Percentiles rank a stretch among this genome's conserved stretches.
Conservation (phyloP, 2,329 filamentous ascomycete genomes). For the Aspergillus ochraceus region DNA sequence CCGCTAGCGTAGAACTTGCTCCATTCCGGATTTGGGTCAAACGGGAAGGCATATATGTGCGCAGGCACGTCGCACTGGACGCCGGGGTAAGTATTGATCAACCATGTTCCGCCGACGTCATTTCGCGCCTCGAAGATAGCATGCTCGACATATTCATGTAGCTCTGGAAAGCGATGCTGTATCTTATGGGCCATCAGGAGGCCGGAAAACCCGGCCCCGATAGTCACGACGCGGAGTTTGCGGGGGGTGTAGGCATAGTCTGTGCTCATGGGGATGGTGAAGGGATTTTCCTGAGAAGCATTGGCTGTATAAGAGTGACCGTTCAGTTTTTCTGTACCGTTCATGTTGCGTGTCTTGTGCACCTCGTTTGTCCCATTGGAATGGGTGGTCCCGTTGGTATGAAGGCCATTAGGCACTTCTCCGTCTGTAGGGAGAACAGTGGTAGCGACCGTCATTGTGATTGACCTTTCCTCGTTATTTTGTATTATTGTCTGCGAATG, state of each 20-base stretch:
- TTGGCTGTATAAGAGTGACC: background rate
- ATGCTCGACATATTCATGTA: constrained; percentile 35
- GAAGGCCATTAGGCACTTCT: too few relatives aligned
- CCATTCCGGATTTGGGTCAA: constrained; percentile 47
- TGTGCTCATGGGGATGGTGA: constrained; percentile 9
- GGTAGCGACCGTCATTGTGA: too few relatives aligned
- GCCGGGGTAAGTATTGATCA: constrained; percentile 22
- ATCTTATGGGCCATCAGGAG: constrained; percentile 44
- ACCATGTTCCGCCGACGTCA: constrained; percentile 23
- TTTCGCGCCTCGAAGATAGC: constrained; percentile 45
- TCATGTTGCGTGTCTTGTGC: too few relatives aligned
- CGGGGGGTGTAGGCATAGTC: constrained; percentile 25
- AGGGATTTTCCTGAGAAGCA: background rate
- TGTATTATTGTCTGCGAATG: too few relatives aligned
- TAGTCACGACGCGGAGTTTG: constrained; percentile 20
- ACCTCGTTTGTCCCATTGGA: too few relatives aligned
- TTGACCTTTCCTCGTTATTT: too few relatives aligned
- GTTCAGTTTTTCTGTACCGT: background rate
- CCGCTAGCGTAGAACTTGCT: constrained; percentile 40
- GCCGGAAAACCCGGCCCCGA: constrained; percentile 30
- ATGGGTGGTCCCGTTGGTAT: too few relatives aligned
- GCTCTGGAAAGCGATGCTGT: constrained; percentile 33
- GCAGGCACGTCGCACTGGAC: constrained; percentile 32
- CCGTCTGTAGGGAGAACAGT: too few relatives aligned
- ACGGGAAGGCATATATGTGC: constrained; percentile 43